Evolutionary conservation across 129 eudicot genomes (phyloP), one percentile per base, ranked within the genome.

Genomic region (Deinandra increscens): DNA sequence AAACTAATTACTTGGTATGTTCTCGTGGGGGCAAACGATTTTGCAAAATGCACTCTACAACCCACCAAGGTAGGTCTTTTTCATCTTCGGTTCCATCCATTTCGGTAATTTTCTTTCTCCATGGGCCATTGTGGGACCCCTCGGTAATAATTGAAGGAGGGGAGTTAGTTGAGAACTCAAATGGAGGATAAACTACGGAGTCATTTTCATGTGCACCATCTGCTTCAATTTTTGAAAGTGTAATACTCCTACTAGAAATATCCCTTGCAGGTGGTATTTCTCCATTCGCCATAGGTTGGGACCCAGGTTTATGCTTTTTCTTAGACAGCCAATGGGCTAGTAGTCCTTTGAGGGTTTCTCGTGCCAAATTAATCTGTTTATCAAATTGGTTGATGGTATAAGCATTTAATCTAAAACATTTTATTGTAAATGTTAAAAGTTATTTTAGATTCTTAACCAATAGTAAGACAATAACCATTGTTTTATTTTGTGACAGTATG

Each of bases 111-210:
- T 87, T 94, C 84, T 90, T 94, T 31, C 99, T 83, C 99, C 99
- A 94, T 9, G 87, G 97, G 23, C 97, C 93, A 71, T 93, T 87
- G 53, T 87, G 93, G 62, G 97, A 80, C 29, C 99, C 99, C 85
- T 94, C 99, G n/a, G 99, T 94, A 50, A 94, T 86, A 70, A 90
- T 76, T 17, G 99, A 94, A 78, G 99, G 97, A 73, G 97, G 92
- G 61, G 85, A 80, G 61, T 74, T 85, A 23, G 82, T 63, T 50
- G 91, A 85, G 81, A 94, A 94, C 64, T 94, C 97, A 80, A 94
- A 94, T 37, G 99, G 97, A 62, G 99, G 96, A 78, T 94, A 85
- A 6, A 94, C 95, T 61, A 78, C 38, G 17, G 81, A 76, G 75
- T 94, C 99, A 72, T 90, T 94, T 69, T 87, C 97, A 50, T 80